phyloP scores from a whole-genome alignment of 1,284 basidiomycete genomes.

The Trichosporon asahii region DNA sequence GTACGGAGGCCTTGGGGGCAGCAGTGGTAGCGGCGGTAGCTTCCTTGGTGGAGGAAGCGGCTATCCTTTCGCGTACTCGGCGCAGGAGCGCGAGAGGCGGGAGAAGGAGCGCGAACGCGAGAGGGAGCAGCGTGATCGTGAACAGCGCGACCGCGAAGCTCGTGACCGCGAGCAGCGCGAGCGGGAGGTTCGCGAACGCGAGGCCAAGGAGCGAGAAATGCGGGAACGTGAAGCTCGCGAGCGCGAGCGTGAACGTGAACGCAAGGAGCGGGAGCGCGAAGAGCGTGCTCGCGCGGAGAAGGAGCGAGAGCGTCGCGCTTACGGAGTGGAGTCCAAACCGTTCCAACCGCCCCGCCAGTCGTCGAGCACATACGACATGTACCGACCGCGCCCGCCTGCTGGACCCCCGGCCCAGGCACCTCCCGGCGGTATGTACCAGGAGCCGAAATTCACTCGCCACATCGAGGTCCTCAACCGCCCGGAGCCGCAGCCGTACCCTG shows the following conservation, averaged over 20 bases:
- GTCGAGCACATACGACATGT: slow-evolving; percentile 24
- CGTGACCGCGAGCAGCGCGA: slow-evolving; percentile 21
- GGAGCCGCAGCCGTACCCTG: slow-evolving; percentile 19
- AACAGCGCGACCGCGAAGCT: slow-evolving; percentile 5
- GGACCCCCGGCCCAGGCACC: not conserved
- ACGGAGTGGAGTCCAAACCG: slow-evolving; percentile 25
- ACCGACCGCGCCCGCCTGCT: slow-evolving; percentile 15
- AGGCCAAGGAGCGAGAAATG: slow-evolving; percentile 8
- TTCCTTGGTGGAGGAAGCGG: slow-evolving; percentile 15
- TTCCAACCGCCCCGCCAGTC: slow-evolving; percentile 27
- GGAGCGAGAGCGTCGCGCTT: slow-evolving; percentile 18
- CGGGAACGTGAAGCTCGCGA: slow-evolving; percentile 19
- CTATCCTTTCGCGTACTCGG: slow-evolving; percentile 14
- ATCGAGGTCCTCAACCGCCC: slow-evolving; percentile 42
- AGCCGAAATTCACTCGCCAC: slow-evolving; percentile 30
- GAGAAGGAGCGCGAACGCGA: slow-evolving; percentile 17
- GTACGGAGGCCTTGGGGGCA: slow-evolving; percentile 14
- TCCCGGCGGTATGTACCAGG: slow-evolving; percentile 11
- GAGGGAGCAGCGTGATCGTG: slow-evolving; percentile 12
- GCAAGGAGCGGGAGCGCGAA: slow-evolving; percentile 17
- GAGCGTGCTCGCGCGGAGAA: slow-evolving; percentile 19
- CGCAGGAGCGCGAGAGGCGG: slow-evolving; percentile 19
- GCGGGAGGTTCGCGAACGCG: slow-evolving; percentile 13
- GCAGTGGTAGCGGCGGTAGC: slow-evolving; percentile 12
- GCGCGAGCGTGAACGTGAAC: slow-evolving; percentile 15